phyloP scores from a whole-genome alignment of 345 rosid genomes.

The Ailanthus altissimus region DNA sequence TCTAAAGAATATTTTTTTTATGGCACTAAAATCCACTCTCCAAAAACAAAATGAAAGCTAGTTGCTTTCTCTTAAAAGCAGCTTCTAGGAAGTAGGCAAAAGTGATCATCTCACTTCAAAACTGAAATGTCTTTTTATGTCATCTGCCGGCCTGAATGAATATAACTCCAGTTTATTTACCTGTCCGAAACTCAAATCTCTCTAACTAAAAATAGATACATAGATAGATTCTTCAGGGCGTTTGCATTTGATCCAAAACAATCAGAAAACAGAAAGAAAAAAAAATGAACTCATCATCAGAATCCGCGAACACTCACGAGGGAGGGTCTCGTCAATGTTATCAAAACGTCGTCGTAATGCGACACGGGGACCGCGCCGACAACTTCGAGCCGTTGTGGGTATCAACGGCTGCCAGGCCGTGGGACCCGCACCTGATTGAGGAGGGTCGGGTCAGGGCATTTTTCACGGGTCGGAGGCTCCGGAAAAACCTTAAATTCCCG shows the following conservation, averaged over 20 bases:
- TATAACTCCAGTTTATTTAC: background rate
- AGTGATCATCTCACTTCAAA: background rate
- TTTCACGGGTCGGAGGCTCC: conserved; percentile 46
- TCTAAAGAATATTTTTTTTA: no score
- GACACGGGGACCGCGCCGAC: conserved; percentile 91
- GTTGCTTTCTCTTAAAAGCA: background rate
- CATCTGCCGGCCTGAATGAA: background rate
- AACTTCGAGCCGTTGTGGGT: conserved; percentile 60
- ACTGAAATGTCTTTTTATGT: background rate
- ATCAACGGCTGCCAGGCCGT: conserved; percentile 57
- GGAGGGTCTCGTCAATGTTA: background rate
- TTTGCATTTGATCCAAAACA: background rate
- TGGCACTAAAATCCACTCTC: background rate
- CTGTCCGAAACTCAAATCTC: background rate
- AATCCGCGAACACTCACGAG: background rate
- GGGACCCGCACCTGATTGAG: conserved; percentile 76
- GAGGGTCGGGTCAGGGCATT: conserved; percentile 58
- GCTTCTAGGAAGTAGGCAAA: background rate
- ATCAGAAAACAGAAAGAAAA: background rate
- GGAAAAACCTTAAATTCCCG: conserved; percentile 48
- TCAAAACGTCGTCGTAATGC: conserved; percentile 82
- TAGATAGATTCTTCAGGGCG: no score
- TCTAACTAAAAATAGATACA: background rate
- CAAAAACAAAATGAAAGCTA: background rate
- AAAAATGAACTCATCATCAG: conserved; percentile 19